Conservation (phyloP, 768 basidiomycete genomes). For the Tricholoma hemisulphureum region DNA sequence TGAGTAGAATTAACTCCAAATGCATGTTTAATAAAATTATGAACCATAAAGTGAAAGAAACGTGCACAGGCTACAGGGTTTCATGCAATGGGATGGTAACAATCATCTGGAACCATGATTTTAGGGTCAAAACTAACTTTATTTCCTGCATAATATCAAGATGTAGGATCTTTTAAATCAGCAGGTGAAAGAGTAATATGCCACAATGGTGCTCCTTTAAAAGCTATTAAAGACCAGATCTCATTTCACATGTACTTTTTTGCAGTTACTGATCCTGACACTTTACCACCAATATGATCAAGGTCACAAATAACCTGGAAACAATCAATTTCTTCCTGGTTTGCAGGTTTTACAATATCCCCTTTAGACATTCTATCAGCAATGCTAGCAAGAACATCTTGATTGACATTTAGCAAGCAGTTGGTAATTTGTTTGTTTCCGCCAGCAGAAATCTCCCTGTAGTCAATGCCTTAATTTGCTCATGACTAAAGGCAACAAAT, state of each 20-base stretch:
- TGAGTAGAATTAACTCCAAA: slow-evolving; percentile 8
- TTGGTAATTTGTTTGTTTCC: no score
- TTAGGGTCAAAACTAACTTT: slow-evolving; percentile 21
- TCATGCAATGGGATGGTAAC: slow-evolving; percentile 6
- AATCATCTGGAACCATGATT: slow-evolving; percentile 4
- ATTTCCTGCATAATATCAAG: slow-evolving; percentile 30
- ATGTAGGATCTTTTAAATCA: slow-evolving; percentile 28
- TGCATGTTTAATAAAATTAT: no score
- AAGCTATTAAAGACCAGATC: slow-evolving; percentile 26
- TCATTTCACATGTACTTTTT: slow-evolving; percentile 31
- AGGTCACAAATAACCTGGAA: slow-evolving; percentile 33
- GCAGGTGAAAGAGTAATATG: slow-evolving; percentile 32
- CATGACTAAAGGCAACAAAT: no score
- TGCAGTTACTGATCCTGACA: slow-evolving; percentile 9
- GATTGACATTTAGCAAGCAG: slow-evolving; percentile 31
- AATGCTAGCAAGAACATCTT: slow-evolving; percentile 44
- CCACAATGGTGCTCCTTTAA: slow-evolving; percentile 29
- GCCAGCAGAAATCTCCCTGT: no score
- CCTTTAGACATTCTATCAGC: slow-evolving; percentile 19
- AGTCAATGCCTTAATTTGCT: no score
- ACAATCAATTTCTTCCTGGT: slow-evolving; percentile 32
- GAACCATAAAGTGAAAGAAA: no score
- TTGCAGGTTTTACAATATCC: no score
- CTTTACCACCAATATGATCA: slow-evolving; percentile 33
- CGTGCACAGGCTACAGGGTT: slow-evolving; percentile 21